Base-by-base conservation (phyloP, 1,139 yeast genomes). In the Arxiozyma telluris region DNA sequence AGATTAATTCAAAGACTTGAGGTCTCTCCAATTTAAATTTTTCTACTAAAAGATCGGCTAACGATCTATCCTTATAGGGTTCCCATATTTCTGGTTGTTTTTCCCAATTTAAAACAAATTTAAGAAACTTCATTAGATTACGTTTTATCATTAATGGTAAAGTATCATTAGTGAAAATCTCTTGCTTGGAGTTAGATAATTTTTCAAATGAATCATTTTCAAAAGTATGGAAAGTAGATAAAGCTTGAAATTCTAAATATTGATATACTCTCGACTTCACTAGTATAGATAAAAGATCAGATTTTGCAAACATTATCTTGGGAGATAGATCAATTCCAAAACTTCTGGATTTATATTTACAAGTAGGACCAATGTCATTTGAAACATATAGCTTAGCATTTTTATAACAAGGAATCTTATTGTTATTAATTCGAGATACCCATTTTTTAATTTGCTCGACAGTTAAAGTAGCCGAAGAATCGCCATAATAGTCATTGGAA, bases 321-420 rank as follows among this genome's bases (percentile, higher is more conserved):
- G 98, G 98, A n/a, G 87, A 77, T 59, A 93, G 74, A 68, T 93
- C 98, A 55, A 94, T 81, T 20, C 96, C 89, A 70, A 88, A 91
- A 64, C 87, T 90, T 62, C 78, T 81, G 38, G 91, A 80, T 15
- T 55, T 47, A 55, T 62, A 68, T 44, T 58, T 62, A 17, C 63
- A 57, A 44, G 54, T 56, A 15, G 43, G 47, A 7, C 64, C 62
- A 51, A 80, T 80, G 60, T 79, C 76, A 53, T 76, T 75, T 2
- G 96, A 90, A 46, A 90, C 86, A 66, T 90, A 87, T 42, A 86
- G 71, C 56, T 80, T 78, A 2, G 90, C 90, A 59, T 84, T 84
- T 51, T 72, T 73, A 61, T 82, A 84, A 55, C 73, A 77, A 20
- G 61, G 74, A n/a, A 54, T 55, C 54, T 53, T 51, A 15, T 69